phyloP scores from a whole-genome alignment of 441 rosid species.

The Heliophila coronopifolia region DNA sequence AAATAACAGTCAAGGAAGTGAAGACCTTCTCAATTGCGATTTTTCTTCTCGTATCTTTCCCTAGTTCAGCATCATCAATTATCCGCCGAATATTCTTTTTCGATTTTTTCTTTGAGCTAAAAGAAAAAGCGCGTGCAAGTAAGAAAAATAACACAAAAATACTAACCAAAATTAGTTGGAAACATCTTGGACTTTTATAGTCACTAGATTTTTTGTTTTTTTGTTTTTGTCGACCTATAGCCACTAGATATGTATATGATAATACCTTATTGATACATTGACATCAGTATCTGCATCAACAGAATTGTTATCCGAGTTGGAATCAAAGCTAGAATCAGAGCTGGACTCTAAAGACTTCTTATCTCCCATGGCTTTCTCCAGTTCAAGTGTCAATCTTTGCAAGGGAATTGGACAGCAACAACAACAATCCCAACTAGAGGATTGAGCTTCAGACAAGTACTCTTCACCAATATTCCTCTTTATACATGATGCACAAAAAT shows the following conservation, averaged over 20 bases:
- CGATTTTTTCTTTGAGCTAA: constrained; percentile 58
- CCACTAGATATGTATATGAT: constrained; percentile 2
- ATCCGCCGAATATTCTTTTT: constrained; percentile 93
- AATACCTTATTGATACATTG: constrained; percentile 51
- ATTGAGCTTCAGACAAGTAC: constrained; percentile 51
- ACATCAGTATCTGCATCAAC: constrained; percentile 62
- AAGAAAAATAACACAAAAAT: constrained; percentile 16
- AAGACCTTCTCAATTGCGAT: constrained; percentile 96
- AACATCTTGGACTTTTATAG: constrained; percentile 14
- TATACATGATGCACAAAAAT: constrained; percentile 74
- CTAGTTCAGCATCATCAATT: constrained; percentile 96
- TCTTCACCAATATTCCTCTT: constrained; percentile 79
- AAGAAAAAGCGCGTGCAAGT: constrained; percentile 22
- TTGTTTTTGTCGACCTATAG: too few species aligned
- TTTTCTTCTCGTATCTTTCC: constrained; percentile 95
- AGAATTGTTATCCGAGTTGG: constrained; percentile 79
- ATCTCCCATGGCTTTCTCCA: constrained; percentile 68
- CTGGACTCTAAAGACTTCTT: constrained; percentile 42
- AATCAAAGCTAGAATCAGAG: constrained; percentile 75
- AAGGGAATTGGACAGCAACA: constrained; percentile 75
- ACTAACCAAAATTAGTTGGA: constrained; percentile 5
- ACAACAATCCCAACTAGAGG: constrained; percentile 83
- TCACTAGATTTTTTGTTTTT: too few species aligned
- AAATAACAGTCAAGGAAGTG: background rate
- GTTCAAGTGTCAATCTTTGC: constrained; percentile 53